These are phyloP conservation scores for Penicillium paradoxum DNA, from an alignment of 495 filamentous ascomycete species.

Conservation along the genomic window DNA sequence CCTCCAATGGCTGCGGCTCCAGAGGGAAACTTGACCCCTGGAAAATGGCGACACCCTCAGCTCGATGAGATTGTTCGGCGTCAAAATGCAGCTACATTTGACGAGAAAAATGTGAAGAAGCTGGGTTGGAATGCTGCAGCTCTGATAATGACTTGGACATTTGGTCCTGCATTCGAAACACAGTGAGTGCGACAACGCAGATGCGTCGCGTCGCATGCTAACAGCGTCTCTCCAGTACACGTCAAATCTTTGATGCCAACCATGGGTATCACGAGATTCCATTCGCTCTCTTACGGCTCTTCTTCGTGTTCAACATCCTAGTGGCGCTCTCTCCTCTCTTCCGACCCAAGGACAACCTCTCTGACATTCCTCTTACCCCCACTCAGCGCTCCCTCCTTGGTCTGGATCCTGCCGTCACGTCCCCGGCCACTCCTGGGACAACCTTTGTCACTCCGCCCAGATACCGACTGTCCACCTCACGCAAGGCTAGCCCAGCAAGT, in stretches of 20 bases:
- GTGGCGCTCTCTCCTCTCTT: constrained; percentile 64
- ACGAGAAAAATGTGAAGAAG: constrained; percentile 59
- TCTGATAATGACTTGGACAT: constrained; percentile 45
- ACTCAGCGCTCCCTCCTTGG: constrained; percentile 81
- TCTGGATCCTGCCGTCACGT: constrained; percentile 60
- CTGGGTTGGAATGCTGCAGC: constrained; percentile 60
- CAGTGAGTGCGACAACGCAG: constrained; percentile 26
- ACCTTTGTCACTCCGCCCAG: constrained; percentile 80
- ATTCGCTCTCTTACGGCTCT: constrained; percentile 48
- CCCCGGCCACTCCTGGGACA: constrained; percentile 59
- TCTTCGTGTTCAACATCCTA: constrained; percentile 62
- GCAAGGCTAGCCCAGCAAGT: constrained; percentile 46
- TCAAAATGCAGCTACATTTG: constrained; percentile 68
- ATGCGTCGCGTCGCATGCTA: background rate
- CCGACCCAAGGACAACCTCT: constrained; percentile 65
- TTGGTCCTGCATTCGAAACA: constrained; percentile 31
- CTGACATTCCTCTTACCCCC: constrained; percentile 88
- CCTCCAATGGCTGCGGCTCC: constrained; percentile 40
- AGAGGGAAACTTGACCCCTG: constrained; percentile 55
- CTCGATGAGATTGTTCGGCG: constrained; percentile 72
- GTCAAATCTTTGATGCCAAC: constrained; percentile 19
- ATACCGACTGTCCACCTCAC: constrained; percentile 73
- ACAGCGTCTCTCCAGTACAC: constrained; percentile 16
- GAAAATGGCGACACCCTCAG: constrained; percentile 83
- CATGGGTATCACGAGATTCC: constrained; percentile 31